Conservation (phyloP, 306 rosid genomes). For the Mucuna pruriens region DNA sequence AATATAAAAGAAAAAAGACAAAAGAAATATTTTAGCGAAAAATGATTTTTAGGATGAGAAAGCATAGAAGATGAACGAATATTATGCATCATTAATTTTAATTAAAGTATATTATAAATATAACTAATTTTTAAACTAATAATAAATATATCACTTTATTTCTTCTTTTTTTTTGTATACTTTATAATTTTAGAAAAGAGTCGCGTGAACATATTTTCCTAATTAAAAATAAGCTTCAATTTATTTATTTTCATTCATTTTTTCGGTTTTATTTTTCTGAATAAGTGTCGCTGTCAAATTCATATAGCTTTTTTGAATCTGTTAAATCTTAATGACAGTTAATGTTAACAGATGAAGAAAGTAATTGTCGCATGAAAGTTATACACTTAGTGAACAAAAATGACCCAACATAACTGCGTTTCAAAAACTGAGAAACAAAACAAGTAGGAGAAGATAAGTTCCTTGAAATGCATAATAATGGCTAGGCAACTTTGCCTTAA, state of each 20-base stretch:
- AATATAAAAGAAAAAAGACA: background rate
- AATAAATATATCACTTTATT: too few species aligned
- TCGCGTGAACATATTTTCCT: background rate
- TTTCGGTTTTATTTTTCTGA: background rate
- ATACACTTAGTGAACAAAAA: background rate
- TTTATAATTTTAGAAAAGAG: background rate
- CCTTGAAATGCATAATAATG: background rate
- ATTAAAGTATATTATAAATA: background rate
- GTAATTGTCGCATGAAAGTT: background rate
- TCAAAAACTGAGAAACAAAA: background rate
- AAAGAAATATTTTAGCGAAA: background rate
- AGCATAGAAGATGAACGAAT: background rate
- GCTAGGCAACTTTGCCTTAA: background rate
- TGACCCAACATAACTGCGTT: background rate
- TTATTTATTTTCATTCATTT: background rate
- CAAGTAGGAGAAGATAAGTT: background rate
- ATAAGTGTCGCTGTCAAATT: background rate
- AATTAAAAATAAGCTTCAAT: background rate
- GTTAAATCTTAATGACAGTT: background rate
- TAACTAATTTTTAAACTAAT: too few species aligned
- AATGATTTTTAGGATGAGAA: background rate
- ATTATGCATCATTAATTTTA: background rate
- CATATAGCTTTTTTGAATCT: background rate
- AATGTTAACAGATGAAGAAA: background rate
- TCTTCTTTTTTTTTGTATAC: background rate